These are phyloP conservation scores for Wallacemonas sp. DNA, from an alignment of 208 protist genomes.

Conservation along the genomic window DNA sequence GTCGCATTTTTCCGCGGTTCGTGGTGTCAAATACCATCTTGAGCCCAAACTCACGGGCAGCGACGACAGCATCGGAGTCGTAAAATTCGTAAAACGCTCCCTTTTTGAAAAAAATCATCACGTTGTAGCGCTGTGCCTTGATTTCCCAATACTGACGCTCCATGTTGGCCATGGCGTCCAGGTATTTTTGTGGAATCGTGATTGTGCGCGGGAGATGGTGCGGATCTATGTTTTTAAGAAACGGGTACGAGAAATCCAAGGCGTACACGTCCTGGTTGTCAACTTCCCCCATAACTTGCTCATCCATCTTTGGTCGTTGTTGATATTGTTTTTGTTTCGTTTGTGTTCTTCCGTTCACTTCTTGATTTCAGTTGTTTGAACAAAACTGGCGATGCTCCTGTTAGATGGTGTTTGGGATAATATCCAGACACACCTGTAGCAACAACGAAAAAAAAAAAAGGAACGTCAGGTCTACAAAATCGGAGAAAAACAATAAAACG, in stretches of 20 bases:
- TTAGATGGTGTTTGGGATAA: too few relatives aligned
- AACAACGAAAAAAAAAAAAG: conserved; percentile 16
- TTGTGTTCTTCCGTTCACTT: conserved; percentile 12
- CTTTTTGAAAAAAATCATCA: conserved; percentile 96
- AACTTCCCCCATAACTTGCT: neutral
- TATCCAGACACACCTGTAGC: too few relatives aligned
- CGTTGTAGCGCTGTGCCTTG: conserved; percentile 91
- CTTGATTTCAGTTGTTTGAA: too few relatives aligned
- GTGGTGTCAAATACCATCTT: conserved; percentile 90
- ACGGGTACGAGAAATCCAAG: conserved; percentile 72
- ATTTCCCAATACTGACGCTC: conserved; percentile 97
- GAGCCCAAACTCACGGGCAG: conserved; percentile 91
- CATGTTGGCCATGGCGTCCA: conserved; percentile 89
- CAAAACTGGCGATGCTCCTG: too few relatives aligned
- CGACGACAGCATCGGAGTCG: conserved; percentile 93
- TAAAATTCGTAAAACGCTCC: conserved; percentile 97
- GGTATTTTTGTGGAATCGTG: conserved; percentile 67
- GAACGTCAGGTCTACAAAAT: conserved; percentile 4
- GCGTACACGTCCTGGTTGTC: conserved; percentile 44
- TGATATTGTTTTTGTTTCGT: conserved; percentile 6
- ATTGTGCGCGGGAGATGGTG: conserved; percentile 63
- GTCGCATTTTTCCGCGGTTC: conserved; percentile 91
- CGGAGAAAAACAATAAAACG: conserved; percentile 23
- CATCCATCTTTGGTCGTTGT: neutral
- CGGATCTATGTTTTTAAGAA: conserved; percentile 70